A percentile compares a stretch with the other conserved stretches of the same genome.
Evolutionary conservation across 2,329 filamentous ascomycete genomes (phyloP).

Genomic region (Stylonectria norvegica): DNA sequence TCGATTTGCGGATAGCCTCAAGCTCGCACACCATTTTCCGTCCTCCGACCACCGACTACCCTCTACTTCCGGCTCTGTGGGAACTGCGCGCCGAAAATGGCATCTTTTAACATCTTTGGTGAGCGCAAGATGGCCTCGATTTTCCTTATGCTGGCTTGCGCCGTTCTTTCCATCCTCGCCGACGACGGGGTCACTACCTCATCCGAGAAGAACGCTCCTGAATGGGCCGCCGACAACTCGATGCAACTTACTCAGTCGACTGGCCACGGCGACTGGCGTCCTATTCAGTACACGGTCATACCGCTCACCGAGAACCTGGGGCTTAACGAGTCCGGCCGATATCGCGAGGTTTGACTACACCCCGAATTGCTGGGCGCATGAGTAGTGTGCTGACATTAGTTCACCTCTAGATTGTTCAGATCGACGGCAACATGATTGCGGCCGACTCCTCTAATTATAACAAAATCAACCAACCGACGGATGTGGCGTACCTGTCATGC

Average conservation of each 20-base stretch:
- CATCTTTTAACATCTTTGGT: neutral
- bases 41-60: constrained; percentile 1
- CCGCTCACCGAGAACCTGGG: constrained; percentile 43
- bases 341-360: too few relatives aligned
- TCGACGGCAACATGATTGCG: constrained; percentile 44
- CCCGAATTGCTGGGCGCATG: too few relatives aligned
- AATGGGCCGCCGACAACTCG: constrained; percentile 37
- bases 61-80: too few relatives aligned
- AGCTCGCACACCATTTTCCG: constrained; percentile 8
- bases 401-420: constrained; percentile 37
- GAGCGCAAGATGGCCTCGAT: constrained; percentile 12
- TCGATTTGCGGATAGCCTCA: constrained; percentile 9
- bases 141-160: constrained; percentile 24
- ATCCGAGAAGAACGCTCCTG: constrained; percentile 33
- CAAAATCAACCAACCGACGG: constrained; percentile 27
- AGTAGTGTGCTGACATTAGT: too few relatives aligned
- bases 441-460: constrained; percentile 45
- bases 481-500: constrained; percentile 56
- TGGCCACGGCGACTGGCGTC: constrained; percentile 22
- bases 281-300: constrained; percentile 41
- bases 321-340: constrained; percentile 40
- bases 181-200: constrained; percentile 35
- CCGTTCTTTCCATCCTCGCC: constrained; percentile 29
- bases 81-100: too few relatives aligned
- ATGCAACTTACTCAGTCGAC: constrained; percentile 41